These are phyloP conservation scores for Clarireedia homoeocarpa DNA, from an alignment of 2,329 filamentous ascomycete species.

Conservation along the genomic window DNA sequence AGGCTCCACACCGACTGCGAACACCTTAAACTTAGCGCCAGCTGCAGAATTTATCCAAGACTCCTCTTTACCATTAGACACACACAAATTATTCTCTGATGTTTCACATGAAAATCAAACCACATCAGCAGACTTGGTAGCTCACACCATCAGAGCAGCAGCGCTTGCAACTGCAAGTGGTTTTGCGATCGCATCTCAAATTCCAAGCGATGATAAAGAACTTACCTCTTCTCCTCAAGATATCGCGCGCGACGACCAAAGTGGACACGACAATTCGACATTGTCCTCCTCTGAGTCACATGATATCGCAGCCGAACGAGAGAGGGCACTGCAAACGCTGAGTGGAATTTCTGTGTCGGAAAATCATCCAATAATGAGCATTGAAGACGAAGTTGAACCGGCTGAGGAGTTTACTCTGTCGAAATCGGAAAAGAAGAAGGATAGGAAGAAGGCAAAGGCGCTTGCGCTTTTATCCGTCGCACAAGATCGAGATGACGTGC, in stretches of 20 bases:
- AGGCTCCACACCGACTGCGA: slow-evolving; percentile 61
- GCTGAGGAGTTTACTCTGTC: slow-evolving; percentile 16
- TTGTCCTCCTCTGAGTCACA: slow-evolving; percentile 1
- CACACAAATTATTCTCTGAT: slow-evolving; percentile 5
- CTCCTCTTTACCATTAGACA: slow-evolving; percentile 3
- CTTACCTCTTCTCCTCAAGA: slow-evolving; percentile 31
- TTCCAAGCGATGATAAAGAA: slow-evolving; percentile 30
- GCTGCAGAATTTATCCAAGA: slow-evolving; percentile 5
- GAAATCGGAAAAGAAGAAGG: slow-evolving; percentile 34
- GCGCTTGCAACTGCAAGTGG: slow-evolving; percentile 15
- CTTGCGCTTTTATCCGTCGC: slow-evolving; percentile 10
- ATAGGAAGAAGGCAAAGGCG: slow-evolving; percentile 20
- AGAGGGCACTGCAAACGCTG: slow-evolving; percentile 13
- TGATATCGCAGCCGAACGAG: slow-evolving; percentile 12
- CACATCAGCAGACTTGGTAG: slow-evolving; percentile 11
- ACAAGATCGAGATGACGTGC: slow-evolving; percentile 8
- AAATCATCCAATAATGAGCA: slow-evolving; percentile 3
- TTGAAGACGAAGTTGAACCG: slow-evolving; percentile 10
- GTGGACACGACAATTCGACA: slow-evolving; percentile 9
- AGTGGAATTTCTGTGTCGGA: slow-evolving; percentile 5
- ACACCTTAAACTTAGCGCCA: slow-evolving; percentile 18
- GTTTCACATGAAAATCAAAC: slow-evolving; percentile 1
- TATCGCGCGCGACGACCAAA: slow-evolving; percentile 15
- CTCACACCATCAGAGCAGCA: slow-evolving; percentile 15
- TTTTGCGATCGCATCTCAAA: slow-evolving; percentile 21